Evolutionary conservation across 805 yeast species (phyloP).

Genomic region (Wickerhamomyces queroliae): DNA sequence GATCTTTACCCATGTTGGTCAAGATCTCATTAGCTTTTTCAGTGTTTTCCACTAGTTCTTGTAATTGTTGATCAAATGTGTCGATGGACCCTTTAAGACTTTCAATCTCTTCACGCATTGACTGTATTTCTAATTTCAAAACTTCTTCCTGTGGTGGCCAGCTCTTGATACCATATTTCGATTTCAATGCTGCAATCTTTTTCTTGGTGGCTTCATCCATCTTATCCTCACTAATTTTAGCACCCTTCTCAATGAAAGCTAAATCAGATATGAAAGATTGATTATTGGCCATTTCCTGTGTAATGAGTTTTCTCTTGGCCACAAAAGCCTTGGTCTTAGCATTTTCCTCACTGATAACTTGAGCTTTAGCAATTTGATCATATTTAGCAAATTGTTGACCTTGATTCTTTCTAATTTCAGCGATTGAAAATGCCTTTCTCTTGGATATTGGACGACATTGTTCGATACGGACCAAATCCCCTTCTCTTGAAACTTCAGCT

Average conservation of each 20-base stretch:
- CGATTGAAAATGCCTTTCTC: conserved; percentile 81
- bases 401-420: conserved; percentile 81
- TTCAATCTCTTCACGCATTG: conserved; percentile 23
- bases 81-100: conserved; percentile 27
- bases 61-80: conserved; percentile 28
- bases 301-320: conserved; percentile 36
- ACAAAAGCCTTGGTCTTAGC: conserved; percentile 49
- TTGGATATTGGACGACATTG: conserved; percentile 81
- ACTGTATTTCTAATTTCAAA: conserved; percentile 32
- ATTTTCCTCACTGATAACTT: conserved; percentile 64
- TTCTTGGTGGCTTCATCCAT: conserved; percentile 29
- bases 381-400: conserved; percentile 89
- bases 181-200: conserved; percentile 32
- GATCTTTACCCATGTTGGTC: conserved; percentile 30
- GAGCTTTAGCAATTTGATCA: conserved; percentile 63
- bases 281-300: conserved; percentile 19
- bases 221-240: conserved; percentile 19
- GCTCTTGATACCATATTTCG: conserved; percentile 38
- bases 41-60: conserved; percentile 29
- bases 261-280: conserved; percentile 27
- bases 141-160: conserved; percentile 41
- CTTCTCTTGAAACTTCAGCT: conserved; percentile 85
- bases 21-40: conserved; percentile 32
- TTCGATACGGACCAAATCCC: conserved; percentile 92
- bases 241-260: conserved; percentile 21